A percentile compares a stretch with the other conserved stretches of the same genome.
These are phyloP conservation scores for Actinidia chinensis DNA, from an alignment of 179 eudicot species.

Conservation along the genomic window DNA sequence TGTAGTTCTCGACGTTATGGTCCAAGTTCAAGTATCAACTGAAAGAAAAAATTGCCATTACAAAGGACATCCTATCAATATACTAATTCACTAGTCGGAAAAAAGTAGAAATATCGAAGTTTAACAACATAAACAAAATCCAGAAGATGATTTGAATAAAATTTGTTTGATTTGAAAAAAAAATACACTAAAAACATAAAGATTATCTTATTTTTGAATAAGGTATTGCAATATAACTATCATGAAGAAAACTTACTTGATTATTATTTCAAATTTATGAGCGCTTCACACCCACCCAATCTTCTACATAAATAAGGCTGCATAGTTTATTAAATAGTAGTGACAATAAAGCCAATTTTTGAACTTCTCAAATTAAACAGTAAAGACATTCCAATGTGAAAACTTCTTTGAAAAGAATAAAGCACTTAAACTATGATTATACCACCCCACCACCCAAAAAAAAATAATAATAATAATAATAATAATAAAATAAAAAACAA, in stretches of 20 bases:
- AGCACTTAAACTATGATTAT: not conserved
- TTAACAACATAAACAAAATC: not conserved
- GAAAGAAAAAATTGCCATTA: constrained; percentile 18
- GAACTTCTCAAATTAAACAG: not conserved
- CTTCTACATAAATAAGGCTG: not conserved
- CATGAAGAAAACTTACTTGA: not conserved
- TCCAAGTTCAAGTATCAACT: constrained; percentile 87
- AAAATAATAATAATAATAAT: not conserved
- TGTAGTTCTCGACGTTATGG: constrained; percentile 66
- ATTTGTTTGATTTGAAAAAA: not conserved
- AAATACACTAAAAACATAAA: too few species aligned
- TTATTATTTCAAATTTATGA: not conserved
- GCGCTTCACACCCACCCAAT: not conserved
- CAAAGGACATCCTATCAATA: constrained; percentile 18
- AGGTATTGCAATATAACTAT: not conserved
- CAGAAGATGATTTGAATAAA: not conserved
- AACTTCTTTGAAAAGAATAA: not conserved
- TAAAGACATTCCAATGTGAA: not conserved
- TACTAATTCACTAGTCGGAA: not conserved
- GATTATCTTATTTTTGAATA: too few species aligned
- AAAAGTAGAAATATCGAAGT: not conserved
- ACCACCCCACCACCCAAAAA: too few species aligned
- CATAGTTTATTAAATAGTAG: not conserved
- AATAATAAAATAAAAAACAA: not conserved
- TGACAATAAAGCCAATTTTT: too few species aligned